Evolutionary conservation across 306 rosid genomes (phyloP).

Genomic region (Quercus agrifolia): DNA sequence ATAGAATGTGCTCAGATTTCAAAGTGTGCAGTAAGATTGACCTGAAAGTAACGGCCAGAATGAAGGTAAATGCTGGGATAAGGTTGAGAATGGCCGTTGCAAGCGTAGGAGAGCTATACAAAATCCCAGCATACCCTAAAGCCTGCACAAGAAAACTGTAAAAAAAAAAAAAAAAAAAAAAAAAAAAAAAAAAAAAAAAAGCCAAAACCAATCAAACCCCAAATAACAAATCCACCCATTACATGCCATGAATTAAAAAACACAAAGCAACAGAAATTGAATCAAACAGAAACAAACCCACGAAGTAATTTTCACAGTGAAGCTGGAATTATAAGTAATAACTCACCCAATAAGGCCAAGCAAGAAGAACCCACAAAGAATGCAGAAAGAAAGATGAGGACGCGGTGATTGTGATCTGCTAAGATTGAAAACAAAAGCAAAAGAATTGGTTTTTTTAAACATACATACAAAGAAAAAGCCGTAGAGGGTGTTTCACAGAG

Average conservation of each 20-base stretch:
- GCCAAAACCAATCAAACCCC: too few species aligned
- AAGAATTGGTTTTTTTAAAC: not conserved
- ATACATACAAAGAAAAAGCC: not conserved
- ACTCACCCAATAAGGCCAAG: not conserved
- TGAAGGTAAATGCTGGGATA: slow-evolving; percentile 55
- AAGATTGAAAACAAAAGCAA: not conserved
- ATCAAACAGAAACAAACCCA: too few species aligned
- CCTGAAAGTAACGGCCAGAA: slow-evolving; percentile 51
- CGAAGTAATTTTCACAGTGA: too few species aligned
- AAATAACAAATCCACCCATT: too few species aligned
- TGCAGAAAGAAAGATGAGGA: not conserved
- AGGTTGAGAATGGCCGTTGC: slow-evolving; percentile 44
- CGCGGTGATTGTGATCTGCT: not conserved
- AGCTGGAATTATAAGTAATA: too few species aligned
- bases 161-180: too few species aligned
- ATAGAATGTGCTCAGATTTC: not conserved
- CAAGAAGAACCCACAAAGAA: not conserved
- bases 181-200: not conserved
- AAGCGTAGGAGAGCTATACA: slow-evolving; percentile 49
- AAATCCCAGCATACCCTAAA: slow-evolving; percentile 38
- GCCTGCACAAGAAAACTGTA: slow-evolving; percentile 32
- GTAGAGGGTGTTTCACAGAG: not conserved
- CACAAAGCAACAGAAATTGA: too few species aligned
- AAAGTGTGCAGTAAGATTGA: not conserved
- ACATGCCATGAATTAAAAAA: too few species aligned